Evolutionary conservation across 352 stramenopile species (phyloP), one percentile per base, ranked within the genome.

Genomic region (Phytophthora syringae): DNA sequence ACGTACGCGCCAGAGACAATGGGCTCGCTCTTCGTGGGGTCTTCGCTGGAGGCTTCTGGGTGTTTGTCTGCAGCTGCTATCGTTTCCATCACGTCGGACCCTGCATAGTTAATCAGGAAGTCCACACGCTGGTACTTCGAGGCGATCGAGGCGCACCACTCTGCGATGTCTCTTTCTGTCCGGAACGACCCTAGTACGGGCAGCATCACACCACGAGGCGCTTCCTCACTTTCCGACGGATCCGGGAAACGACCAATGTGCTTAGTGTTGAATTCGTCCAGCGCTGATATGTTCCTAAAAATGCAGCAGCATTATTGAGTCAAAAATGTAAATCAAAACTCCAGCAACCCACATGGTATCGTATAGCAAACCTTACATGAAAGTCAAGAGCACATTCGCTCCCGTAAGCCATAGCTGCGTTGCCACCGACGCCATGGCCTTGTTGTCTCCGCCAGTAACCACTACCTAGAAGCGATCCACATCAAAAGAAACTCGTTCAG

Each of bases 371-470:
- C 15, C 9, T 57, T 77, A 90, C 82, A 67, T 66, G 55, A 93
- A 93, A 5, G 80, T 82, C 16, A 91, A 64, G 20, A 93, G 55
- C 9, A 93, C 79, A 36, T 81, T 91, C 4, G 79, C 82, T 2
- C 84, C 84, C 6, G 89, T 60, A 2, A 88, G 67, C 84, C 84
- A 93, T 16, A 93, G 54, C 7, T 90, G 80, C 7, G 72, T 88
- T 13, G 84, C 84, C 21, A 85, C 50, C 2, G 62, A 72, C 15
- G 80, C 62, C 27, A 90, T 80, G 2, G 52, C 52, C 16, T 73
- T 73, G 22, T 80, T 82, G 24, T 91, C 82, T 25, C 79, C 79
- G 12, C 82, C 82, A 10, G 80, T 90, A 21, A 90, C 63, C 7
- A 91, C 80, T 21, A 91, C 72, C 84, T 93, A 48, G 10, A 37